Evolutionary conservation across 805 yeast species (phyloP).

Genomic region (Pichia scutulata): DNA sequence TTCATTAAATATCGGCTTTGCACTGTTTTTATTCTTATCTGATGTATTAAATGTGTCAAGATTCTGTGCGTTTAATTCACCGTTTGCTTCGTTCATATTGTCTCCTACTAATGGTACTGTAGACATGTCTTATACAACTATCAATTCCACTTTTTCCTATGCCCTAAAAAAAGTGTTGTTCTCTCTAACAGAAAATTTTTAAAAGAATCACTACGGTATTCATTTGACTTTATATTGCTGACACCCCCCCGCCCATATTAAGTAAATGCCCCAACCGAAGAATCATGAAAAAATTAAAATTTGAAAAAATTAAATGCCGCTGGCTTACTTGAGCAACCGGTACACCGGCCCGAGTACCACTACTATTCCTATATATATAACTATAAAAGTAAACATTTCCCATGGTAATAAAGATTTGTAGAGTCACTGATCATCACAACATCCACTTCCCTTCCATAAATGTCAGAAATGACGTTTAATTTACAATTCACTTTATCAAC

Average conservation of each 20-base stretch:
- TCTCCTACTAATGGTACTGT: constrained; percentile 1
- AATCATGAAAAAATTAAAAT: too few species aligned
- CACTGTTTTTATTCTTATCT: neutral
- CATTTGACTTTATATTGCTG: too few species aligned
- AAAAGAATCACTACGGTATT: neutral
- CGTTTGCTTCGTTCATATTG: neutral
- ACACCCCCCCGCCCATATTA: neutral
- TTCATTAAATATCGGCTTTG: constrained; percentile 6
- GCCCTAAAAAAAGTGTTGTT: too few species aligned
- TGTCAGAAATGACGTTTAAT: constrained; percentile 41
- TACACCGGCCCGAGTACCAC: neutral
- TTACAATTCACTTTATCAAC: constrained; percentile 36
- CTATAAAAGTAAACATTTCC: constrained; percentile 3
- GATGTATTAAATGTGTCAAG: neutral
- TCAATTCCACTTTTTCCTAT: neutral
- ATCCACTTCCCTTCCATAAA: constrained; percentile 38
- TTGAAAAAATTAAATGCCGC: neutral
- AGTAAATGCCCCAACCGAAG: too few species aligned
- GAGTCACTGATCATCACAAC: constrained; percentile 61
- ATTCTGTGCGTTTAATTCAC: neutral
- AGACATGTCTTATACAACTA: neutral
- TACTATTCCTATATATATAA: too few species aligned
- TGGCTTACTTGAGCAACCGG: neutral
- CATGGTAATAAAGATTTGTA: constrained; percentile 37
- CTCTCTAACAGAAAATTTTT: too few species aligned